phyloP scores from a whole-genome alignment of 768 basidiomycete species.

The Polyporus arcularius region DNA sequence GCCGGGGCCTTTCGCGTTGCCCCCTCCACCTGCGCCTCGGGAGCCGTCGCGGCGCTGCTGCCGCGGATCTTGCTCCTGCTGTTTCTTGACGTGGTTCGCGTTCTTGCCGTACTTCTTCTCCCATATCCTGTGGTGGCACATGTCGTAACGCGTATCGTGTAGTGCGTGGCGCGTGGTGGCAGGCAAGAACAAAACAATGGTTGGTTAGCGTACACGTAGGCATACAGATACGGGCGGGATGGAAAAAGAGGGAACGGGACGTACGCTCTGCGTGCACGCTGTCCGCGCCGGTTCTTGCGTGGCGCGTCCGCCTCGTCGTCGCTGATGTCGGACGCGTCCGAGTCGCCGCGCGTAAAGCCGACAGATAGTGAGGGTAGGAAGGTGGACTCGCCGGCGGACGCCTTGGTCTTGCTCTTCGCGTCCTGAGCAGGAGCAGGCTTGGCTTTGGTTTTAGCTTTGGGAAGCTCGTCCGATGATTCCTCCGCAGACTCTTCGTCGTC shows the following conservation, averaged over 20 bases:
- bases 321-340: constrained; percentile 76
- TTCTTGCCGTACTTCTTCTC: constrained; percentile 93
- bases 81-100: constrained; percentile 88
- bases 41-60: background rate
- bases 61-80: constrained; percentile 30
- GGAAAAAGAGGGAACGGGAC: constrained; percentile 37
- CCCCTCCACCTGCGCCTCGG: background rate
- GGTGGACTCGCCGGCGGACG: constrained; percentile 43
- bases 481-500: constrained; percentile 18
- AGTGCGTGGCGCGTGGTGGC: background rate
- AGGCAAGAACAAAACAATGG: background rate
- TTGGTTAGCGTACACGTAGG: constrained; percentile 6
- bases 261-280: constrained; percentile 92
- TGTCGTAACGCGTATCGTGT: background rate
- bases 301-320: constrained; percentile 57
- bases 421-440: constrained; percentile 20
- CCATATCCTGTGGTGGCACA: constrained; percentile 71
- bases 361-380: constrained; percentile 90
- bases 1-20: background rate
- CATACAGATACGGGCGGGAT: background rate
- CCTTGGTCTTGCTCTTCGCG: constrained; percentile 19
- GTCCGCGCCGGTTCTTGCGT: constrained; percentile 83
- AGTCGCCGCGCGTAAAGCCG: constrained; percentile 81
- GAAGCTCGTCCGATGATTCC: constrained; percentile 6
- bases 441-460: constrained; percentile 4